Evolutionary conservation across 495 filamentous ascomycete genomes (phyloP).

Genomic region (Tuber brumale): DNA sequence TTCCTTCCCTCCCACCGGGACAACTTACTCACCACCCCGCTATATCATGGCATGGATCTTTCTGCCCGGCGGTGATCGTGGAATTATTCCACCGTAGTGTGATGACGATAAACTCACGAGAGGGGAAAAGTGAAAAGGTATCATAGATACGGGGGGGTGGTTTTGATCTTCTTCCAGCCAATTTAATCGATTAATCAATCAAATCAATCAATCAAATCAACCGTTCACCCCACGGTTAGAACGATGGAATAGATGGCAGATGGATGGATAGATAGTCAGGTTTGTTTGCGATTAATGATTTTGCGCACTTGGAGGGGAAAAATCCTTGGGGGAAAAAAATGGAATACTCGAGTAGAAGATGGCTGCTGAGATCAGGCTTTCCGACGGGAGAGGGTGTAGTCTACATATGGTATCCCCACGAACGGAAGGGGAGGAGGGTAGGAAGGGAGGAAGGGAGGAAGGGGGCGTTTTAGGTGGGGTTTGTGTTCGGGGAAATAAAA

Average conservation of each 20-base stretch:
- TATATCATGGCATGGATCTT: neutral
- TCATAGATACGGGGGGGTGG: neutral
- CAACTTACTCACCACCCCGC: neutral
- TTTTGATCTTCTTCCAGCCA: neutral
- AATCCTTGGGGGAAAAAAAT: neutral
- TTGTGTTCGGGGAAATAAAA: neutral
- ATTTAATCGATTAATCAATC: neutral
- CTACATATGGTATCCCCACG: neutral
- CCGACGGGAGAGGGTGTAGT: neutral
- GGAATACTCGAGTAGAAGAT: neutral
- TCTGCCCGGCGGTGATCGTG: slow-evolving; percentile 1
- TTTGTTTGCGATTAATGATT: neutral
- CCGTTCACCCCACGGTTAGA: neutral
- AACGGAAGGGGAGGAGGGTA: neutral
- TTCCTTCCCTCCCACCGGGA: neutral
- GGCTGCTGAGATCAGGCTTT: neutral
- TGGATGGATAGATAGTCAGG: neutral
- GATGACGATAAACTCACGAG: neutral
- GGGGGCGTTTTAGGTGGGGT: slow-evolving; percentile 1
- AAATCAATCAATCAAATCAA: neutral
- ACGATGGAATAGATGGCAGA: neutral
- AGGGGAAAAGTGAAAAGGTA: neutral
- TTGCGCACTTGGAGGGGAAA: neutral
- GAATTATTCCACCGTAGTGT: neutral
- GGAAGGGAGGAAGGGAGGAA: neutral